Evolutionary conservation across 257 asterid species (phyloP), one percentile per base, ranked within the genome.

Genomic region (Nicotiana tomentosiformis): DNA sequence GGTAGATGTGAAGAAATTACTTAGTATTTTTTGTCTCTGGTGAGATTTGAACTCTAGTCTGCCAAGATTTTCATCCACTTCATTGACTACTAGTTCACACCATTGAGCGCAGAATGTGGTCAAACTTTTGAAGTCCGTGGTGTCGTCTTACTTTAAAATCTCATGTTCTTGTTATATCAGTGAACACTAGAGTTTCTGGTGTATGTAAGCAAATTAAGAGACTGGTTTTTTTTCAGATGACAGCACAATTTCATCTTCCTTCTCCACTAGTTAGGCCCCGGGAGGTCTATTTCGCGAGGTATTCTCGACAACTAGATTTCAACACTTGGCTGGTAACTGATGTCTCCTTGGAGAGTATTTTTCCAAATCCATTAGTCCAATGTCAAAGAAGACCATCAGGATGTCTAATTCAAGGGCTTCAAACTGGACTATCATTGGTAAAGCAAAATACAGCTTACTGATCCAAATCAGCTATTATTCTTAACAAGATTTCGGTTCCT

Each of bases 371-470:
- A 62, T 58, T 37, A 23, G 29, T 67, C 32, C 82, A 80, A 39
- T 82, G 83, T 78, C 88, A 76, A 74, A 90, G 90, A 83, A 90
- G 85, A 78, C 94, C 94, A 70, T 91, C 97, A 10, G 97, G 94
- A 37, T 91, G 93, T 84, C 33, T 92, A 23, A 89, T 91, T 46
- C 88, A 90, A 86, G 87, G 87, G 77, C 84, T 89, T 79, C 87
- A 82, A 78, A 84, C 83, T 64, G 90, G 91, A 57, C 66, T 85
- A 43, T 90, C 91, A 55, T 74, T 74, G 87, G 93, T 91, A 84
- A 67, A 58, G 3, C 66, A 3, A 53, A 32, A 53, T 33, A 53
- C 78, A 5, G 37, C n/a, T 43, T 43, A 43, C 49, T 43, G 11
- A 43, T 43, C 2, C 10, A 43, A 8, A 43, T 43, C 11, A 43